phyloP scores from a whole-genome alignment of 1,139 yeast genomes.

The Kodamaea alishanica region DNA sequence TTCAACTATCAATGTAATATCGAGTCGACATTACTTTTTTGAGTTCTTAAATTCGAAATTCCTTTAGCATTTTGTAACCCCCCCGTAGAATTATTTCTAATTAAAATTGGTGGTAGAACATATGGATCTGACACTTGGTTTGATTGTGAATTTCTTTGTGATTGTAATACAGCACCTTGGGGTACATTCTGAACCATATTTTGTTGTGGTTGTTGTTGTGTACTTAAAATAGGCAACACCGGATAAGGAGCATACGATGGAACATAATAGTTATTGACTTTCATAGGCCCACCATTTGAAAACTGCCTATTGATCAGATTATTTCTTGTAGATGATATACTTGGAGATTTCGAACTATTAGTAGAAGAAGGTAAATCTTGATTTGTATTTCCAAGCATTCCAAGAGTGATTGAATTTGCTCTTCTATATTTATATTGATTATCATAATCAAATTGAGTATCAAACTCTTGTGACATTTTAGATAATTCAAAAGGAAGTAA shows the following conservation, averaged over 20 bases:
- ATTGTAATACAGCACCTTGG: conserved; percentile 1
- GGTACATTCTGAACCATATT: background rate
- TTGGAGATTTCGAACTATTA: conserved; percentile 3
- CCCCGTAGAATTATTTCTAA: background rate
- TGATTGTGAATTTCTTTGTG: background rate
- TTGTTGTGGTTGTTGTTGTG: conserved; percentile 3
- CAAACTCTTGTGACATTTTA: conserved; percentile 3
- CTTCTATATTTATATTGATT: conserved; percentile 7
- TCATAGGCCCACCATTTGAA: no score
- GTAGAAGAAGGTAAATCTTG: background rate
- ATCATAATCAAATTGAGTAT: conserved; percentile 4
- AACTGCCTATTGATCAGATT: conserved; percentile 4
- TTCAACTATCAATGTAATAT: background rate
- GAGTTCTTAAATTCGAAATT: conserved; percentile 3
- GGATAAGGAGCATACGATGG: conserved; percentile 5
- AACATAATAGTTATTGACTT: conserved; percentile 4
- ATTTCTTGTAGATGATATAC: conserved; percentile 5
- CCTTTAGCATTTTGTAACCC: background rate
- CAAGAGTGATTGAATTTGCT: conserved; percentile 14
- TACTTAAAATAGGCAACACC: conserved; percentile 5
- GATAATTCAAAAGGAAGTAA: conserved; percentile 13
- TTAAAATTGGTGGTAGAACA: conserved; percentile 8
- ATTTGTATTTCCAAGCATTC: conserved; percentile 9
- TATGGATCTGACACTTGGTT: conserved; percentile 4
- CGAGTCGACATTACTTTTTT: background rate